Evolutionary conservation across 768 basidiomycete species (phyloP).

Genomic region (Ramaria sp.): DNA sequence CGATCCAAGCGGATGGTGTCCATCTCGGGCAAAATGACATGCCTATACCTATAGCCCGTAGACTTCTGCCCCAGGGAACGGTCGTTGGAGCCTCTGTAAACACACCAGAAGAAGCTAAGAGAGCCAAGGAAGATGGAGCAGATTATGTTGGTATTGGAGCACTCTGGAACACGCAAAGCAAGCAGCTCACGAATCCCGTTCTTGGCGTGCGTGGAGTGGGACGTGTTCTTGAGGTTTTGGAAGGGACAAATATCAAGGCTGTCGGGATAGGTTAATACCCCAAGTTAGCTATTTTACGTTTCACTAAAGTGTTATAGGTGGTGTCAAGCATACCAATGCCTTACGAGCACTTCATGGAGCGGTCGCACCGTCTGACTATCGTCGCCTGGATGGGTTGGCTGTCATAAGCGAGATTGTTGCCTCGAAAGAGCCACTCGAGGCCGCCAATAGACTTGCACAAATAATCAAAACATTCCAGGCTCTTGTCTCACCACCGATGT

Average conservation of each 20-base stretch:
- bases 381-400: constrained; percentile 69
- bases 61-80: constrained; percentile 52
- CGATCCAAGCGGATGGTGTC: constrained; percentile 64
- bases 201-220: constrained; percentile 70
- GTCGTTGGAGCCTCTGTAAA: constrained; percentile 80
- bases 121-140: constrained; percentile 50
- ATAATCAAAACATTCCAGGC: constrained; percentile 34
- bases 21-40: constrained; percentile 89
- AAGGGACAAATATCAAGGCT: constrained; percentile 51
- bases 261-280: constrained; percentile 71
- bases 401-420: constrained; percentile 81
- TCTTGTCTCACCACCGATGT: constrained; percentile 12
- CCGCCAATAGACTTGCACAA: constrained; percentile 34
- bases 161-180: constrained; percentile 72
- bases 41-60: constrained; percentile 52
- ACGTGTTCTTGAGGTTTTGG: constrained; percentile 49
- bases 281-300: background rate
- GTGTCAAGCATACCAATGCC: constrained; percentile 73
- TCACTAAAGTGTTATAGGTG: constrained; percentile 42
- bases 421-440: constrained; percentile 40
- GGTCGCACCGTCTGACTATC: constrained; percentile 40
- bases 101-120: constrained; percentile 48
- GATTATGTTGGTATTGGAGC: constrained; percentile 89
- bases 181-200: constrained; percentile 50
- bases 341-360: constrained; percentile 66